Conservation (phyloP, 352 stramenopile genomes). For the Vaucheria bursata region DNA sequence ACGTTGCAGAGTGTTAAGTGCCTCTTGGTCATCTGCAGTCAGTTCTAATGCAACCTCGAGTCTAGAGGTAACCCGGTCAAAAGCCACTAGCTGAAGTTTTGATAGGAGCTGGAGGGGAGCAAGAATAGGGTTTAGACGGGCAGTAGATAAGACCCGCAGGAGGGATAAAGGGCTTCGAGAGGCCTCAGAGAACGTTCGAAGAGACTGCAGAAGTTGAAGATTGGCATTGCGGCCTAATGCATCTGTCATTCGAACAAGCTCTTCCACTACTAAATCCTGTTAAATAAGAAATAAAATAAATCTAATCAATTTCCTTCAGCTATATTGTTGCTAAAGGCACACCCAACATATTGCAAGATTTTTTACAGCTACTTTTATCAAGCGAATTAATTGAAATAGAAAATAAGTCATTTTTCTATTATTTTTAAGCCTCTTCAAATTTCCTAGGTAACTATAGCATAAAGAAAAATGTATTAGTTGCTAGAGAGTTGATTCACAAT, state of each 20-base stretch:
- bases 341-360: too few species aligned
- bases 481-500: too few species aligned
- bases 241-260: constrained; percentile 45
- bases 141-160: constrained; percentile 10
- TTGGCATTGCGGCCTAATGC: constrained; percentile 38
- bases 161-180: constrained; percentile 26
- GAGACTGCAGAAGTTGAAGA: constrained; percentile 27
- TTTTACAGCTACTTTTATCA: too few species aligned
- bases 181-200: constrained; percentile 14
- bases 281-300: too few species aligned
- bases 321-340: too few species aligned
- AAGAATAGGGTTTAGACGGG: constrained; percentile 31
- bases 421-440: too few species aligned
- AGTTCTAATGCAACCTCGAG: constrained; percentile 37
- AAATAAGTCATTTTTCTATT: too few species aligned
- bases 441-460: too few species aligned
- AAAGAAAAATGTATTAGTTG: too few species aligned
- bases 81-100: constrained; percentile 20
- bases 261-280: constrained; percentile 35
- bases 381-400: too few species aligned
- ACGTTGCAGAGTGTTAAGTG: constrained; percentile 15
- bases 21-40: constrained; percentile 25
- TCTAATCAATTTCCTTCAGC: too few species aligned
- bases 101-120: constrained; percentile 16
- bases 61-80: constrained; percentile 19